Evolutionary conservation across 2,329 filamentous ascomycete species (phyloP).

Genomic region (Colletotrichum lindemuthianum): DNA sequence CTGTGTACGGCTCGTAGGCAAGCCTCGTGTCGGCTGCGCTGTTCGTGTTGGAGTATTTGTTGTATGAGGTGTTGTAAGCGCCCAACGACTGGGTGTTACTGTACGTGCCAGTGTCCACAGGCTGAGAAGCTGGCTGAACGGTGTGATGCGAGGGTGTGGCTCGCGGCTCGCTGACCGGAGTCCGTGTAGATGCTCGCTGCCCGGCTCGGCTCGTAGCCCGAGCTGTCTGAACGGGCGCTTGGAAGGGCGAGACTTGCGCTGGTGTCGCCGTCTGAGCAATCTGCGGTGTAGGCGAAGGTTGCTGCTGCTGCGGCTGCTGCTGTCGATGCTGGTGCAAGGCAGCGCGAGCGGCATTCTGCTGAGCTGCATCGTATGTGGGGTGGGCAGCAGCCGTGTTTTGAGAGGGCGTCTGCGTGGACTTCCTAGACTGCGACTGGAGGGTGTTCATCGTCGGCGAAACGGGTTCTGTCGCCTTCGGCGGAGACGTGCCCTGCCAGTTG

Average conservation of each 20-base stretch:
- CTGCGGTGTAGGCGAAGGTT: constrained; percentile 44
- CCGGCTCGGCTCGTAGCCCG: constrained; percentile 48
- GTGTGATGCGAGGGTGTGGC: constrained; percentile 38
- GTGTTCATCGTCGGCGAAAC: constrained; percentile 18
- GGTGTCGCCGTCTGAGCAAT: constrained; percentile 35
- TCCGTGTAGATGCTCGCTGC: constrained; percentile 45
- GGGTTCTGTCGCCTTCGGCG: constrained; percentile 13
- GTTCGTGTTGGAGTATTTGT: constrained; percentile 30
- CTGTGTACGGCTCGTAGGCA: constrained; percentile 34
- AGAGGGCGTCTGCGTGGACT: constrained; percentile 5
- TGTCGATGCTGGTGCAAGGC: constrained; percentile 39
- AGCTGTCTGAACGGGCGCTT: constrained; percentile 37
- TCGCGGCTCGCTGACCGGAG: constrained; percentile 40
- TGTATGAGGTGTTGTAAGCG: constrained; percentile 40
- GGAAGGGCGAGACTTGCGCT: constrained; percentile 45
- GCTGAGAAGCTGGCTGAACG: constrained; percentile 48
- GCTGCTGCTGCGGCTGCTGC: constrained; percentile 42
- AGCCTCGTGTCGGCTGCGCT: constrained; percentile 15
- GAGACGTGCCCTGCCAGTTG: constrained; percentile 22
- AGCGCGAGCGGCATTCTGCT: constrained; percentile 36
- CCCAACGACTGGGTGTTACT: constrained; percentile 37
- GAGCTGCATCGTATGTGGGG: constrained; percentile 7
- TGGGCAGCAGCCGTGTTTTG: neutral
- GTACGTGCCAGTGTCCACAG: constrained; percentile 24
- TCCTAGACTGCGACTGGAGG: constrained; percentile 10